Conservation (phyloP, 2,329 filamentous ascomycete genomes). For the Hansfordia pulvinata region DNA sequence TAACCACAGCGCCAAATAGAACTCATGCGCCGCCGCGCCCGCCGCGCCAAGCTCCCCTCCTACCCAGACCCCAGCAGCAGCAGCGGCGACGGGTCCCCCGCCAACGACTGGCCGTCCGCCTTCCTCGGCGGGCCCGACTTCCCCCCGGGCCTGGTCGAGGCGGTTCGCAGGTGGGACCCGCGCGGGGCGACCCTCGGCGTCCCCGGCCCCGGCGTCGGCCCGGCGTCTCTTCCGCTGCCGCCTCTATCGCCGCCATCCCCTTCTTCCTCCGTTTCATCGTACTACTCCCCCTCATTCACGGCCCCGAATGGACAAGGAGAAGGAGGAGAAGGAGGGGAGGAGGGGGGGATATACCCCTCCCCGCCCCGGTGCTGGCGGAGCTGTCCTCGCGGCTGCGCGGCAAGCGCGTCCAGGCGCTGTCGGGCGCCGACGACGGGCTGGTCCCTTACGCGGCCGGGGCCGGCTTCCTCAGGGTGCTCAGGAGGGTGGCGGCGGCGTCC, state of each 20-base stretch:
- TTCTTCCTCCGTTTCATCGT: too few relatives aligned
- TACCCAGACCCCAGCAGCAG: slow-evolving; percentile 59
- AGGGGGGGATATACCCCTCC: too few relatives aligned
- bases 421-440: slow-evolving; percentile 54
- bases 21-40: slow-evolving; percentile 68
- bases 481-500: slow-evolving; percentile 35
- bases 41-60: slow-evolving; percentile 49
- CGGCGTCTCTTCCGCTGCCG: too few relatives aligned
- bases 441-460: slow-evolving; percentile 53
- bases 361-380: slow-evolving; percentile 22
- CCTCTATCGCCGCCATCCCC: too few relatives aligned
- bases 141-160: slow-evolving; percentile 50
- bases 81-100: slow-evolving; percentile 47
- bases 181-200: slow-evolving; percentile 62
- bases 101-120: slow-evolving; percentile 38
- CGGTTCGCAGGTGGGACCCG: slow-evolving; percentile 57
- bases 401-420: slow-evolving; percentile 52
- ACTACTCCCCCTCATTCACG: too few relatives aligned
- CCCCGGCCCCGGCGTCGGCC: slow-evolving; percentile 35
- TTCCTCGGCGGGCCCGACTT: slow-evolving; percentile 75
- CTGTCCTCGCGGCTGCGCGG: slow-evolving; percentile 37
- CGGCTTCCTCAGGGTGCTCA: slow-evolving; percentile 49
- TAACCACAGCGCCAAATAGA: slow-evolving; percentile 15
- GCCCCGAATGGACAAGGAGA: slow-evolving; percentile 12
- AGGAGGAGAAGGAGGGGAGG: slow-evolving; percentile 27